A percentile compares a stretch with the other conserved stretches of the same genome.
Conservation (phyloP, 768 basidiomycete species). For the Fistulinella prunicolor region DNA sequence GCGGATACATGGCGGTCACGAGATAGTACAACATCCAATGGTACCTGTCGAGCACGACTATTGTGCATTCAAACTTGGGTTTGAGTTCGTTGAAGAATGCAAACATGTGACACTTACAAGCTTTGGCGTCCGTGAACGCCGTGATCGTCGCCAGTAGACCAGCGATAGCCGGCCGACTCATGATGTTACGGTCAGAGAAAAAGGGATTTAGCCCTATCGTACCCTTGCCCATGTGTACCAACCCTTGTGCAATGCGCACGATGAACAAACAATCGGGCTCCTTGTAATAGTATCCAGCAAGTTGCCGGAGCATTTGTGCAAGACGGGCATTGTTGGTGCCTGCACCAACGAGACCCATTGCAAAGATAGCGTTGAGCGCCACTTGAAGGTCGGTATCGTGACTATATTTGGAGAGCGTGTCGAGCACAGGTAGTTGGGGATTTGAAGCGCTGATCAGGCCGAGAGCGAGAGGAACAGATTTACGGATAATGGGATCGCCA, state of each 20-base stretch:
- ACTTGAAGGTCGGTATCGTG: slow-evolving; percentile 98
- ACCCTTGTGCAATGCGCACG: slow-evolving; percentile 91
- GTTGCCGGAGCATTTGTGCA: slow-evolving; percentile 94
- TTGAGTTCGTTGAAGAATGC: not conserved
- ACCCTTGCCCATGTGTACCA: slow-evolving; percentile 99
- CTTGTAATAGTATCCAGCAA: slow-evolving; percentile 98
- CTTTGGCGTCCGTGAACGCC: slow-evolving; percentile 92
- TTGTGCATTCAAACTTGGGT: slow-evolving; percentile 1
- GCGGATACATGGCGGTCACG: slow-evolving; percentile 94
- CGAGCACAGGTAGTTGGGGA: slow-evolving; percentile 90
- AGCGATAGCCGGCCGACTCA: slow-evolving; percentile 86
- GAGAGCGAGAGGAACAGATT: slow-evolving; percentile 90
- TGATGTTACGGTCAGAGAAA: slow-evolving; percentile 87
- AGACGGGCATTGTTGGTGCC: slow-evolving; percentile 98
- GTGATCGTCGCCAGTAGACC: slow-evolving; percentile 85
- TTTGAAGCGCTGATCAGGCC: slow-evolving; percentile 95
- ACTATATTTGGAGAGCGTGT: slow-evolving; percentile 97
- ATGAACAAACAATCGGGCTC: slow-evolving; percentile 96
- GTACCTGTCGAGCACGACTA: slow-evolving; percentile 90
- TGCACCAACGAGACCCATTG: slow-evolving; percentile 97
- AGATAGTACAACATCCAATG: slow-evolving; percentile 99
- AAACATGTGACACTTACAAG: slow-evolving; percentile 58
- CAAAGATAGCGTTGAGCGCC: slow-evolving; percentile 95
- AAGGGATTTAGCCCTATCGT: slow-evolving; percentile 97
- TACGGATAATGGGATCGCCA: slow-evolving; percentile 89